Evolutionary conservation across 2,329 filamentous ascomycete species (phyloP).

Genomic region (Talaromyces sp.): DNA sequence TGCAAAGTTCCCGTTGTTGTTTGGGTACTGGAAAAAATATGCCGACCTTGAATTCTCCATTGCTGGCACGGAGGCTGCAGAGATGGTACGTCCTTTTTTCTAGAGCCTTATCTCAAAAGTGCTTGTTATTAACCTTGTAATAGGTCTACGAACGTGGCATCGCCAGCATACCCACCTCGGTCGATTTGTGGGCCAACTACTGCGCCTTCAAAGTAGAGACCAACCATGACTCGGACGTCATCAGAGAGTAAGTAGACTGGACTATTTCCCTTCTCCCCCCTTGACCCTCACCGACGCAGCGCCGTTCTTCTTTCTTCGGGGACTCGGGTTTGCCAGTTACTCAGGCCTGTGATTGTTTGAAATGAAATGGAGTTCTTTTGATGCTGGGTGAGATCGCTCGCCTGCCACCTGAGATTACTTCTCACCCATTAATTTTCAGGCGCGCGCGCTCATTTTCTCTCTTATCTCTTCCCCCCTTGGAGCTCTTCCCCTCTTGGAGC

Average conservation of each 20-base stretch:
- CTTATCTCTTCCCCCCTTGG: conserved; percentile 42
- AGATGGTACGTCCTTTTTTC: conserved; percentile 64
- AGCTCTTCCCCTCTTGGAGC: conserved; percentile 36
- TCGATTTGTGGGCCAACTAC: conserved; percentile 96
- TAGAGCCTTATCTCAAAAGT: conserved; percentile 5
- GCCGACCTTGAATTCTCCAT: conserved; percentile 97
- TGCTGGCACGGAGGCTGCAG: conserved; percentile 90
- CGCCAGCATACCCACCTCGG: conserved; percentile 85
- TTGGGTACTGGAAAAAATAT: conserved; percentile 99
- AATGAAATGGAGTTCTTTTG: conserved; percentile 25
- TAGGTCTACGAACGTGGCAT: conserved; percentile 94
- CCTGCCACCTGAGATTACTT: conserved; percentile 48
- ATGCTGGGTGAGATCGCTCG: conserved; percentile 64
- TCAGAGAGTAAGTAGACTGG: conserved; percentile 95
- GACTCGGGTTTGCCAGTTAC: conserved; percentile 30
- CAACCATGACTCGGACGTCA: conserved; percentile 86
- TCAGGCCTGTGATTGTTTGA: conserved; percentile 23
- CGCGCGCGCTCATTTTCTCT: conserved; percentile 8
- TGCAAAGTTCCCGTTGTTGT: conserved; percentile 88
- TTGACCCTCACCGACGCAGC: conserved; percentile 42
- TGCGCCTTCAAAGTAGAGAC: conserved; percentile 98
- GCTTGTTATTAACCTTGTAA: background rate
- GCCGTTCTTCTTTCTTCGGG: conserved; percentile 25
- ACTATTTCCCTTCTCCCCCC: conserved; percentile 53
- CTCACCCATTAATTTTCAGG: conserved; percentile 45